Conservation (phyloP, 1,139 yeast genomes). For the Saccharomyces hybrid region DNA sequence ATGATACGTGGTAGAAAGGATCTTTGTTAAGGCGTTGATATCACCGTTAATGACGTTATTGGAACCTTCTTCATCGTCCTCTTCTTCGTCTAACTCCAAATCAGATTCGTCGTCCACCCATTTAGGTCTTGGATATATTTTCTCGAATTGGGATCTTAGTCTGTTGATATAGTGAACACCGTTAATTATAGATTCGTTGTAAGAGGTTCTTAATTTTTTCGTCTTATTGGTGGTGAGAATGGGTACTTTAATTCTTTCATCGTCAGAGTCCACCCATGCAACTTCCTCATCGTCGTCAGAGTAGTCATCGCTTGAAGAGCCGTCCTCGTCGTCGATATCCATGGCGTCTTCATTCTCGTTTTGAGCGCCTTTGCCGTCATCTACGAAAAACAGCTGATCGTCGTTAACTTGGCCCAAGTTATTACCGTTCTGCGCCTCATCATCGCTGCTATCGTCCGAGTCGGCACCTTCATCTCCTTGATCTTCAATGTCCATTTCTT, state of each 20-base stretch:
- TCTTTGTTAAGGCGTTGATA: conserved; percentile 49
- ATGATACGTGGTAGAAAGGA: conserved; percentile 51
- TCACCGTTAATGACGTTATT: conserved; percentile 36
- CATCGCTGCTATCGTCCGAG: conserved; percentile 32
- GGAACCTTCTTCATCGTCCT: conserved; percentile 32
- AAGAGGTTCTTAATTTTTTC: conserved; percentile 62
- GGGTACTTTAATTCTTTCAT: conserved; percentile 62
- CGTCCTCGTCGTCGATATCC: conserved; percentile 31
- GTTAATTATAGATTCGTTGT: conserved; percentile 48
- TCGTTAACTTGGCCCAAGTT: conserved; percentile 37
- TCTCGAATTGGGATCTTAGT: conserved; percentile 76
- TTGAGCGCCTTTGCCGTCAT: conserved; percentile 38
- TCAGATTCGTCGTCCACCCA: conserved; percentile 56
- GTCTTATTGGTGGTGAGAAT: conserved; percentile 52
- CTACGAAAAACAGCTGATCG: conserved; percentile 60
- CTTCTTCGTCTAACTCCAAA: conserved; percentile 30
- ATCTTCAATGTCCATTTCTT: conserved; percentile 34
- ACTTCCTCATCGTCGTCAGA: conserved; percentile 38
- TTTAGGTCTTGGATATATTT: conserved; percentile 77
- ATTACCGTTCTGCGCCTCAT: conserved; percentile 30
- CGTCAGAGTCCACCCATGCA: conserved; percentile 94
- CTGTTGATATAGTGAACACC: conserved; percentile 68
- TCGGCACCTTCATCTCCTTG: conserved; percentile 33
- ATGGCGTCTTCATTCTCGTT: conserved; percentile 28
- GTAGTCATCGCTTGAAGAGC: conserved; percentile 27